Conservation (phyloP, 2,329 filamentous ascomycete species). For the Penicillium sp. region DNA sequence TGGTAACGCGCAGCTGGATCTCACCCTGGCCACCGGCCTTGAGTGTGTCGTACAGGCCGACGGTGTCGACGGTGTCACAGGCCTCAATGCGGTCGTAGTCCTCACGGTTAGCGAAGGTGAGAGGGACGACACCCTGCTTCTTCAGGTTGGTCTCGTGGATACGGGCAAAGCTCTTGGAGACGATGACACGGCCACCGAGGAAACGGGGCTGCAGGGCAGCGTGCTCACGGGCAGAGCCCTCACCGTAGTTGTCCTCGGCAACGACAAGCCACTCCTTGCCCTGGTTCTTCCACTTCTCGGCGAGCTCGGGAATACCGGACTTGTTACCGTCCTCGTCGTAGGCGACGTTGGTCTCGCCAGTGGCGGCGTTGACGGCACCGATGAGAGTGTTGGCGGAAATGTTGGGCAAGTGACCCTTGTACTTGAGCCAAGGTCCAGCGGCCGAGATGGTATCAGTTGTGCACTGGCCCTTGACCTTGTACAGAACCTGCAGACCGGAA, state of each 20-base stretch:
- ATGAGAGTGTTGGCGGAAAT: conserved; percentile 97
- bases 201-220: conserved; percentile 89
- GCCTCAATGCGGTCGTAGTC: conserved; percentile 65
- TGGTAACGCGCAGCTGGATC: conserved; percentile 67
- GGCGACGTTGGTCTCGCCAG: conserved; percentile 86
- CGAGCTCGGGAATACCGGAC: conserved; percentile 61
- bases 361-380: conserved; percentile 88
- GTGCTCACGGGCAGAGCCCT: conserved; percentile 86
- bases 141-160: conserved; percentile 97
- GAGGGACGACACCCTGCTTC: conserved; percentile 94
- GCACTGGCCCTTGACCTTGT: conserved; percentile 97
- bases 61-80: conserved; percentile 78
- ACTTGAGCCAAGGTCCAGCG: conserved; percentile 95
- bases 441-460: conserved; percentile 97
- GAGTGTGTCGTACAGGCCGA: conserved; percentile 82
- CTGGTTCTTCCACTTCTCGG: conserved; percentile 74
- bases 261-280: conserved; percentile 86
- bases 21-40: conserved; percentile 75
- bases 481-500: conserved; percentile 76
- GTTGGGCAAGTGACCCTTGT: conserved; percentile 98
- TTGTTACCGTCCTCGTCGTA: conserved; percentile 78
- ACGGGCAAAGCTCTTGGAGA: conserved; percentile 79
- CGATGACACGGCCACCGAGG: conserved; percentile 77
- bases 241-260: conserved; percentile 96
- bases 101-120: conserved; percentile 83